Base-by-base conservation (phyloP, 176 grass and related monocot species). In the Chrysopogon serrulatus region DNA sequence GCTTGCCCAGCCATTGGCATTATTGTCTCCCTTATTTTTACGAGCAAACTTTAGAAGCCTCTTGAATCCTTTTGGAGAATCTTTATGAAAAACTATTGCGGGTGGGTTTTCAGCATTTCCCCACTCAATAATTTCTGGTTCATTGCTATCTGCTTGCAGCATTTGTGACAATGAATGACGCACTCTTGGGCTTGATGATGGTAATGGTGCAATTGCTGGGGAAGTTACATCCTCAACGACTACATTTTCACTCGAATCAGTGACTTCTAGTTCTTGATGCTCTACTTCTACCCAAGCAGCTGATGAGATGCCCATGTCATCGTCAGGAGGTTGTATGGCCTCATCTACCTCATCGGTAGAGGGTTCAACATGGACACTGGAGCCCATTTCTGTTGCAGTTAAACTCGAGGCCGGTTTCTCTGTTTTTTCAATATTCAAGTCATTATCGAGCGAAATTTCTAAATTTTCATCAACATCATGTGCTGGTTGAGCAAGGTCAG, bases 61-160 rank as follows among this genome's bases (percentile, higher is more conserved):
- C 86, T 99, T 99, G 64, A 99, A 96, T 78, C 97, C 97, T 90
- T 99, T 99, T 16, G 97, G 97, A 37, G 90, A 79, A 81, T 96
- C 97, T 80, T 99, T 99, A 63, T 99, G 97, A 90, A 92, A 99
- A 86, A 99, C 92, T 68, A 99, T 86, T 45, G 97, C 93, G 62
- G 93, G 97, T 69, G 93, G 97, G 71, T 99, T 96, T 79, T 99
- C 93, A 68, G 97, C 97, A 92, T 99, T 99, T 73, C 93, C 97
- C 97, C 97, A 99, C 82, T 99, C 97, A 32, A 99, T 92, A 64
- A 92, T 94, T 90, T 99, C 97, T 12, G 93, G 91, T 86, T 99
- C 97, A 75, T 88, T 93, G 79, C 81, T 89, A 80, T 99, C 97
- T 81, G 93, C 93, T 96, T 99, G 97, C 74, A 99, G 80, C 97